Evolutionary conservation across 2,329 filamentous ascomycete genomes (phyloP).

Genomic region (Sarocladiaceae sp.): DNA sequence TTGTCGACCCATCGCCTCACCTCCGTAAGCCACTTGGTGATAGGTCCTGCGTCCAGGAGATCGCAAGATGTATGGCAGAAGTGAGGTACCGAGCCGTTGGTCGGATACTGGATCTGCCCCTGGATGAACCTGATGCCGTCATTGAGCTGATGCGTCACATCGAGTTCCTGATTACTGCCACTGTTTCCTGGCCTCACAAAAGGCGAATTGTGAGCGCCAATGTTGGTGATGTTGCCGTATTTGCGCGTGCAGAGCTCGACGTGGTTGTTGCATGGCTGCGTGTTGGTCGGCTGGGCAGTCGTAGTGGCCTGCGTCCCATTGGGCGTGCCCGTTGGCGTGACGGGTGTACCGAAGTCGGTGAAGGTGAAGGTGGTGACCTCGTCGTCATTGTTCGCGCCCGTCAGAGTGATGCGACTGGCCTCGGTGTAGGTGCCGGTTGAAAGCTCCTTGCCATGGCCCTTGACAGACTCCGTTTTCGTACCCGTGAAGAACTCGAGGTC

Average conservation of each 20-base stretch:
- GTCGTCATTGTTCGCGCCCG: conserved; percentile 25
- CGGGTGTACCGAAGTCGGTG: conserved; percentile 35
- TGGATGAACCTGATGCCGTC: conserved; percentile 66
- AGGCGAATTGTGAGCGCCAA: conserved; percentile 76
- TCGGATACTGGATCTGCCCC: conserved; percentile 55
- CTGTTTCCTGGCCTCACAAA: conserved; percentile 66
- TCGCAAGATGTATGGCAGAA: conserved; percentile 85
- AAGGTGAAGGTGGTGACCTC: conserved; percentile 25
- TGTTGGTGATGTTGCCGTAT: conserved; percentile 76
- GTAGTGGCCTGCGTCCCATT: conserved; percentile 8
- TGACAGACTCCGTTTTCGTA: conserved; percentile 30
- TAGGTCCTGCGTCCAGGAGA: conserved; percentile 72
- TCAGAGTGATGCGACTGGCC: conserved; percentile 36
- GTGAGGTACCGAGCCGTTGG: conserved; percentile 47
- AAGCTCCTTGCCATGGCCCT: conserved; percentile 23
- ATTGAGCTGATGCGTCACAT: conserved; percentile 65
- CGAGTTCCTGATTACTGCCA: conserved; percentile 66
- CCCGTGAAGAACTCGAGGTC: conserved; percentile 30
- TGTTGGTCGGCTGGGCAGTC: conserved; percentile 53
- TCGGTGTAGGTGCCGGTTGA: conserved; percentile 40
- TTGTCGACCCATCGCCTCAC: conserved; percentile 66
- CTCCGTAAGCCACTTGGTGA: conserved; percentile 63
- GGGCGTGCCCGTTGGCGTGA: conserved; percentile 35
- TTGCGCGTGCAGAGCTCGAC: conserved; percentile 68
- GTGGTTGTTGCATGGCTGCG: conserved; percentile 73